These are phyloP conservation scores for Corynascus novoguineensis DNA, from an alignment of 495 filamentous ascomycete species.

Conservation along the genomic window DNA sequence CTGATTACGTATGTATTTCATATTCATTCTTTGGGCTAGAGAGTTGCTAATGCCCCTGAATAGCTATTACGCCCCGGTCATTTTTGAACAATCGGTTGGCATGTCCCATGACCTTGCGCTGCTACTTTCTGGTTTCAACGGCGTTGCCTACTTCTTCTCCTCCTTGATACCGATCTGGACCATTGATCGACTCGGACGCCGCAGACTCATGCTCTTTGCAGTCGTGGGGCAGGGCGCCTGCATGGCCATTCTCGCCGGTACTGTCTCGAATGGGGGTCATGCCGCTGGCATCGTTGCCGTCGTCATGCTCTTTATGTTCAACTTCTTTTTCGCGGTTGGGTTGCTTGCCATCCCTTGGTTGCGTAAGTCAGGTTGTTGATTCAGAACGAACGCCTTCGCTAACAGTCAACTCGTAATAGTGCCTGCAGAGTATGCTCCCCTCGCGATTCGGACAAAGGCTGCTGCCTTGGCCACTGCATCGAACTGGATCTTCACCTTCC, in stretches of 20 bases:
- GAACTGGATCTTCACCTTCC: constrained; percentile 51
- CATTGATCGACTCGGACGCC: constrained; percentile 55
- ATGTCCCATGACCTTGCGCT: constrained; percentile 49
- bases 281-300: constrained; percentile 37
- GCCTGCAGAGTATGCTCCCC: neutral
- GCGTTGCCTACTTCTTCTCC: constrained; percentile 71
- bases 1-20: constrained; percentile 47
- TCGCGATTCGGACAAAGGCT: constrained; percentile 41
- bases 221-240: constrained; percentile 61
- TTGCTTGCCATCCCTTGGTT: constrained; percentile 55
- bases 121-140: constrained; percentile 65
- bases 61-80: constrained; percentile 60
- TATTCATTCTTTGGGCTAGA: neutral
- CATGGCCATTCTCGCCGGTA: constrained; percentile 63
- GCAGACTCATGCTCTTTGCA: constrained; percentile 67
- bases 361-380: neutral
- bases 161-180: constrained; percentile 31
- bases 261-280: constrained; percentile 30
- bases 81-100: constrained; percentile 52
- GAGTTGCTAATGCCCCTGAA: neutral
- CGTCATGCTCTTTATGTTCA: constrained; percentile 49
- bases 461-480: constrained; percentile 54
- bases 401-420: neutral
- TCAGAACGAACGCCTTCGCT: neutral
- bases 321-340: constrained; percentile 48